phyloP scores from a whole-genome alignment of 2,329 filamentous ascomycete species.

The Aspergillus fischeri region DNA sequence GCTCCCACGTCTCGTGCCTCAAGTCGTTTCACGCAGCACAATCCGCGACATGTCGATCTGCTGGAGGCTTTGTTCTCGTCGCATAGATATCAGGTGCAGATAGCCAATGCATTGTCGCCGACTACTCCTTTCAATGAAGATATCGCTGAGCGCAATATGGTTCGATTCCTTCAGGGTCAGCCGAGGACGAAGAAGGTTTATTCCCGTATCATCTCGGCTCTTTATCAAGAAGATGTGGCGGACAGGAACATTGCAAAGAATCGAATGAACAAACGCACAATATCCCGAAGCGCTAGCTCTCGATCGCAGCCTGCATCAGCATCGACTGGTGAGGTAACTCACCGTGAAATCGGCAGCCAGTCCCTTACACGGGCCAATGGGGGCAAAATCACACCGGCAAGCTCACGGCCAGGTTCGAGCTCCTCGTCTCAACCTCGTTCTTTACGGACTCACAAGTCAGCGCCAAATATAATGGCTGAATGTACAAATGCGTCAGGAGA shows the following conservation, averaged over 20 bases:
- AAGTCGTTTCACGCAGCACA: conserved; percentile 17
- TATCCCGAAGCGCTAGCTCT: conserved; percentile 18
- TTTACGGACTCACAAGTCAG: conserved; percentile 29
- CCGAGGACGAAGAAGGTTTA: conserved; percentile 23
- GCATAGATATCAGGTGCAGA: conserved; percentile 25
- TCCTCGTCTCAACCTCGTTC: not conserved
- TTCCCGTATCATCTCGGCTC: conserved; percentile 29
- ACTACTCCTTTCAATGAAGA: conserved; percentile 40
- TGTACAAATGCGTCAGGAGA: conserved; percentile 7
- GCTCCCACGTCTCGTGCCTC: conserved; percentile 21
- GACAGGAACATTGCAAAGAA: conserved; percentile 36
- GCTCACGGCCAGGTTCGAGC: not conserved
- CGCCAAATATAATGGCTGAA: conserved; percentile 26
- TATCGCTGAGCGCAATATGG: conserved; percentile 42
- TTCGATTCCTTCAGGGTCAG: conserved; percentile 26
- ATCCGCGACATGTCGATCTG: conserved; percentile 37
- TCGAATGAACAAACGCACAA: conserved; percentile 16
- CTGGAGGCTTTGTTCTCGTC: conserved; percentile 37
- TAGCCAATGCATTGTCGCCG: conserved; percentile 24
- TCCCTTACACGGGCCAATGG: not conserved
- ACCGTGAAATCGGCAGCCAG: not conserved
- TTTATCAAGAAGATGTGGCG: conserved; percentile 41
- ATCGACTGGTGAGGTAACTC: not conserved
- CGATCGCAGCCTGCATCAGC: conserved; percentile 8
- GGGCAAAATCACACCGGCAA: not conserved